These are phyloP conservation scores for Ceratopteris richardii DNA, from an alignment of 75 land plant species.

Conservation along the genomic window DNA sequence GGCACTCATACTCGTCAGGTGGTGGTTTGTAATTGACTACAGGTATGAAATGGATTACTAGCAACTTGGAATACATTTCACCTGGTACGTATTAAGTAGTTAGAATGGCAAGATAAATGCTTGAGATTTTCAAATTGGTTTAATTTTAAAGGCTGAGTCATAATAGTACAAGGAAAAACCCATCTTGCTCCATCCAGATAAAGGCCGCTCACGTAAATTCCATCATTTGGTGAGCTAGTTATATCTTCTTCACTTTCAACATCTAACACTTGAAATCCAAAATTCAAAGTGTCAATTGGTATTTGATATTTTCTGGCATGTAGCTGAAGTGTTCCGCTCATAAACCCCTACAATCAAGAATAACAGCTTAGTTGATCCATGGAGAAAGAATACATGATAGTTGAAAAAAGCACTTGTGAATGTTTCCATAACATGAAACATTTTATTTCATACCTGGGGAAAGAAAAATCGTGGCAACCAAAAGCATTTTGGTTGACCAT, in stretches of 20 bases:
- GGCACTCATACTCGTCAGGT: slow-evolving; percentile 23
- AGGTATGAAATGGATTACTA: slow-evolving; percentile 23
- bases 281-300: slow-evolving; percentile 32
- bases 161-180: slow-evolving; percentile 23
- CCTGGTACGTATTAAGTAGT: slow-evolving; percentile 7
- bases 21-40: slow-evolving; percentile 26
- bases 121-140: background rate
- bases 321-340: slow-evolving; percentile 34
- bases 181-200: slow-evolving; percentile 33
- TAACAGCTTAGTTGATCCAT: no score
- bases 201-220: slow-evolving; percentile 19
- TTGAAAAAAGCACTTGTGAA: no score
- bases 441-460: slow-evolving; percentile 19
- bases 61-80: slow-evolving; percentile 20
- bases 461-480: slow-evolving; percentile 36
- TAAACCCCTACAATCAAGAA: slow-evolving; percentile 18
- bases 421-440: no score
- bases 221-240: slow-evolving; percentile 13
- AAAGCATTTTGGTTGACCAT: slow-evolving; percentile 19
- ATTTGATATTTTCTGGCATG: slow-evolving; percentile 37
- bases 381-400: no score
- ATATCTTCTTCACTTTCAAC: slow-evolving; percentile 20
- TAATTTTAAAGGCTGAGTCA: background rate
- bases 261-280: slow-evolving; percentile 17
- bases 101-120: background rate